Conservation (phyloP, 768 basidiomycete genomes). For the Lactifluus rugatus region DNA sequence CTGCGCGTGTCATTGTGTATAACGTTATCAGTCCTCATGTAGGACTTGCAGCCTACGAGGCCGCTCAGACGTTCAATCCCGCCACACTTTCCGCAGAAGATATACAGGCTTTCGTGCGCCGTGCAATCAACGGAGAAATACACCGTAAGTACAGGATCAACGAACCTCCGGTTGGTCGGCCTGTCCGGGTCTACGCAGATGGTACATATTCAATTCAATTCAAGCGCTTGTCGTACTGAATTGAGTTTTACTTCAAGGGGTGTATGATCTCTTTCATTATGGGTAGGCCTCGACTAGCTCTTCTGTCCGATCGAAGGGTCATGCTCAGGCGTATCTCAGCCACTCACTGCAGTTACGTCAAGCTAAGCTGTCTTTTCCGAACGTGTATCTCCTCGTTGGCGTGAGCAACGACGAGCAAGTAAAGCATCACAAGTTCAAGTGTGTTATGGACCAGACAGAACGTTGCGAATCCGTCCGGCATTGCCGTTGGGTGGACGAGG, state of each 20-base stretch:
- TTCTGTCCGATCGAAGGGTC: not conserved
- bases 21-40: slow-evolving; percentile 9
- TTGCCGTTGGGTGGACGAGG: slow-evolving; percentile 94
- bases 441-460: slow-evolving; percentile 85
- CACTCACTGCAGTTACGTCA: slow-evolving; percentile 94
- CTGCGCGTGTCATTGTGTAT: slow-evolving; percentile 7
- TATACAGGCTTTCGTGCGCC: slow-evolving; percentile 66
- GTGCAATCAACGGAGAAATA: slow-evolving; percentile 62
- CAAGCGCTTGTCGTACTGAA: not conserved
- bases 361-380: slow-evolving; percentile 87
- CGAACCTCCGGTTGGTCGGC: slow-evolving; percentile 67
- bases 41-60: slow-evolving; percentile 22
- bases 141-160: slow-evolving; percentile 74
- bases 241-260: slow-evolving; percentile 40
- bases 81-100: slow-evolving; percentile 63
- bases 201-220: slow-evolving; percentile 38
- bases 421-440: slow-evolving; percentile 62
- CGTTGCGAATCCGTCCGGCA: slow-evolving; percentile 90
- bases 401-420: slow-evolving; percentile 87
- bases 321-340: slow-evolving; percentile 33
- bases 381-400: slow-evolving; percentile 87
- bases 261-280: slow-evolving; percentile 97
- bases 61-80: slow-evolving; percentile 42
- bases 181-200: slow-evolving; percentile 89
- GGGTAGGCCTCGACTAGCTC: slow-evolving; percentile 43